These are phyloP conservation scores for Otatea glauca DNA, from an alignment of 176 grass and related monocot species.

Conservation along the genomic window DNA sequence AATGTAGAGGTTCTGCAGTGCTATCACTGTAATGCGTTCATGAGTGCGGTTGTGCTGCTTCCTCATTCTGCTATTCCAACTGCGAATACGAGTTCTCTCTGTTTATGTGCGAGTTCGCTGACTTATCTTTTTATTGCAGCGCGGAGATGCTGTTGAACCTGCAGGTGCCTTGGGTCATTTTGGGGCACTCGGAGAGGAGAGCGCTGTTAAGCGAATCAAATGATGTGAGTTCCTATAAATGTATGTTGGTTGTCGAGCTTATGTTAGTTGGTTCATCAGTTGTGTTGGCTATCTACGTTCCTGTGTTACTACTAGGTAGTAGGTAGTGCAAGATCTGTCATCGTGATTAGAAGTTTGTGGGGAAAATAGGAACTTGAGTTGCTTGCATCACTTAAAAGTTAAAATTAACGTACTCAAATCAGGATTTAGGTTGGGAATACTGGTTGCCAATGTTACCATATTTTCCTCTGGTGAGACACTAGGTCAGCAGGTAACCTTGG, in stretches of 20 bases:
- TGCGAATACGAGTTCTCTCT: neutral
- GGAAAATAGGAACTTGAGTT: neutral
- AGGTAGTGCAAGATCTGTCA: neutral
- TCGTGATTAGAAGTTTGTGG: neutral
- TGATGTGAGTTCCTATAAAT: conserved; percentile 48
- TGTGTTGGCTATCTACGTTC: neutral
- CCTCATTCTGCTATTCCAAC: neutral
- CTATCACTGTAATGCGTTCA: neutral
- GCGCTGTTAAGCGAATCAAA: conserved; percentile 75
- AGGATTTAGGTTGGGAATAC: neutral
- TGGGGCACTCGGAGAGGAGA: conserved; percentile 91
- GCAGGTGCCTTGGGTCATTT: conserved; percentile 82
- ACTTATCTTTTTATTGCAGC: conserved; percentile 44
- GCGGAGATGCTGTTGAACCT: conserved; percentile 84
- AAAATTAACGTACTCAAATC: neutral
- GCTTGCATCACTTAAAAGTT: neutral
- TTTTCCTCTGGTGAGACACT: neutral
- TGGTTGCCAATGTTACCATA: neutral
- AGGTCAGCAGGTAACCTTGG: neutral
- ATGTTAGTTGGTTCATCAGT: neutral
- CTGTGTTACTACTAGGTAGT: neutral
- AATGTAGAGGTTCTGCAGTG: neutral
- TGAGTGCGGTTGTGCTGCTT: neutral
- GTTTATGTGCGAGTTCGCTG: neutral
- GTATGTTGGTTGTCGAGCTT: neutral